These are phyloP conservation scores for Epichloe bromicola DNA, from an alignment of 2,329 filamentous ascomycete species.

Conservation along the genomic window DNA sequence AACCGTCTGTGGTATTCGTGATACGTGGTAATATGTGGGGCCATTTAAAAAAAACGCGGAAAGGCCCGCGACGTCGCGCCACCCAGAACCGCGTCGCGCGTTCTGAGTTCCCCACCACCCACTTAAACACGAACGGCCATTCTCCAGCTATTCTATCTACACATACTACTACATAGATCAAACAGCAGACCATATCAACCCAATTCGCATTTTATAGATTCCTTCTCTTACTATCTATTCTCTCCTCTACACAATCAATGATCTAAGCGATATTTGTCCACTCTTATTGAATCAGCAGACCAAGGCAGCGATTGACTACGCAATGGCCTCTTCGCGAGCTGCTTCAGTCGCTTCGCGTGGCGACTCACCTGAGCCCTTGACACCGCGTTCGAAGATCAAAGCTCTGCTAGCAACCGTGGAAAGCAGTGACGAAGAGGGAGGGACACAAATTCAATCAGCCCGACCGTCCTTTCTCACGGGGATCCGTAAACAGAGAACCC, in stretches of 20 bases:
- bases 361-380: constrained; percentile 30
- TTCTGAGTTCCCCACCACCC: constrained; percentile 16
- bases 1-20: not conserved
- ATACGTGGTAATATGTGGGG: not conserved
- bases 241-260: not conserved
- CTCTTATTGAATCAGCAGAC: not conserved
- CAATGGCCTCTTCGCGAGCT: constrained; percentile 37
- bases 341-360: constrained; percentile 30
- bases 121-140: constrained; percentile 8
- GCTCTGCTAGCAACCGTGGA: constrained; percentile 39
- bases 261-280: not conserved
- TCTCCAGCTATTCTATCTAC: not conserved
- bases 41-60: not conserved
- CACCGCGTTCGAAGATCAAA: constrained; percentile 42
- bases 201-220: not conserved
- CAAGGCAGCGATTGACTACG: not conserved
- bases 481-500: not conserved
- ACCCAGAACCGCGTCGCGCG: constrained; percentile 16
- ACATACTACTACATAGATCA: not conserved
- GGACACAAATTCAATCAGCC: constrained; percentile 5
- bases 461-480: constrained; percentile 4
- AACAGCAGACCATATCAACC: not conserved
- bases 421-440: constrained; percentile 35
- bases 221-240: not conserved
- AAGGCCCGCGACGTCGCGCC: constrained; percentile 9